Base-by-base conservation (phyloP, 1,284 basidiomycete genomes). In the Puccinia coronata region DNA sequence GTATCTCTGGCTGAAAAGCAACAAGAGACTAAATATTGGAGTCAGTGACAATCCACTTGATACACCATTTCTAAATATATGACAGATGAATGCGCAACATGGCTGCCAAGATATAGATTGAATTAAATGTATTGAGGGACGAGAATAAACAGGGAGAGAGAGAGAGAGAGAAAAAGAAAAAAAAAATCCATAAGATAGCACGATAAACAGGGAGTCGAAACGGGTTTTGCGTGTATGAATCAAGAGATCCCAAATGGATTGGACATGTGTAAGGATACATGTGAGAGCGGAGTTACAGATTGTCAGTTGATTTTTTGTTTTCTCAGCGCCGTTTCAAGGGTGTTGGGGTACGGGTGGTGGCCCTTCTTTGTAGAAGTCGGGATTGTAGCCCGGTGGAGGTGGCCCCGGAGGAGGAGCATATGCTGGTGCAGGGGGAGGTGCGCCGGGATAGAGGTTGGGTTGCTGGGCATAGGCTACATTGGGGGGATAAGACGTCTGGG, bases 401-500 rank as follows among this genome's bases (percentile, higher is more conserved):
- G 69, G 69, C 28, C 69, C 69, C 4, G 47, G 20, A 28, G 69
- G 69, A 1, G 69, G 69, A n/a, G 51, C 69, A 16, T 71, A 71
- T 2, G 69, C 69, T 51, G 69, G 69, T 25, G 34, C 69, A 20
- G 69, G 69, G 31, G 69, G 69, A 36, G 69, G 69, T 31, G 69
- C 69, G 14, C 28, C 34, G 18, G 36, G 69, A 53, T 71, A 71
- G 25, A 49, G 9, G 25, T 53, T 53, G 28, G 69, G 69, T 53
- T 71, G 69, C 53, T 71, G 69, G 9, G 69, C 69, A 49, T 71
- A 71, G 47, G 69, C 69, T 20, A 71, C 69, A n/a, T 71, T 71
- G n/a, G 69, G 69, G 18, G 69, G 69, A 53, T 71, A 71, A 36
- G 69, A 71, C 20, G 69, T 71, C 47, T 71, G 69, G 25, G 69